These are phyloP conservation scores for Phoenix roebelenii DNA, from an alignment of 176 grass and related monocot species.

Conservation along the genomic window DNA sequence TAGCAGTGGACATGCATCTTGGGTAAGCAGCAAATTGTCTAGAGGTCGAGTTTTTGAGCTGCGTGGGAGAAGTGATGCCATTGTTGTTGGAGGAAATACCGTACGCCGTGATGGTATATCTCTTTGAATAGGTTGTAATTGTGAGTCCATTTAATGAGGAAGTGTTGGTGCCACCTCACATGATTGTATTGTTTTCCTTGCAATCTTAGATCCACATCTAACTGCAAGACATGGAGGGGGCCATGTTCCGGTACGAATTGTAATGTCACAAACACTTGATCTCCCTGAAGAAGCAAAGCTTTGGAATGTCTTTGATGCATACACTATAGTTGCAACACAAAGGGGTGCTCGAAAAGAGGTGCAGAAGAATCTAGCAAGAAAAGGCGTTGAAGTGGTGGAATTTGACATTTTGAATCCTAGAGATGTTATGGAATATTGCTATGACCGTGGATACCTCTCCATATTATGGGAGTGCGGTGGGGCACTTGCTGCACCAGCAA, in stretches of 20 bases:
- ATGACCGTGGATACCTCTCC: constrained; percentile 83
- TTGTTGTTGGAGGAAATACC: constrained; percentile 95
- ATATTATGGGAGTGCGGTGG: constrained; percentile 97
- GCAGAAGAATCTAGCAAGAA: constrained; percentile 79
- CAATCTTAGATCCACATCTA: constrained; percentile 65
- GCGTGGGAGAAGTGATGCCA: constrained; percentile 90
- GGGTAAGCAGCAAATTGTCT: constrained; percentile 89
- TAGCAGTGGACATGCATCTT: constrained; percentile 82
- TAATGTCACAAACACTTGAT: constrained; percentile 76
- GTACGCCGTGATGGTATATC: constrained; percentile 70
- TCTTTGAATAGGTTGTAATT: background rate
- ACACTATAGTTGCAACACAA: constrained; percentile 87
- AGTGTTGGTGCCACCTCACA: no score
- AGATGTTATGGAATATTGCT: constrained; percentile 89
- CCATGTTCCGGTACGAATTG: constrained; percentile 76
- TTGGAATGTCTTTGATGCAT: constrained; percentile 83
- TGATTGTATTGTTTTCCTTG: background rate
- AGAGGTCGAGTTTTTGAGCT: constrained; percentile 88
- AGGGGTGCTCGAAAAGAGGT: constrained; percentile 78
- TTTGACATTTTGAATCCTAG: constrained; percentile 93
- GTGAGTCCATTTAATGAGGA: no score
- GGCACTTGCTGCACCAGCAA: constrained; percentile 64
- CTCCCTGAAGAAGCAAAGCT: constrained; percentile 87
- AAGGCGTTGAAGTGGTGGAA: constrained; percentile 94
- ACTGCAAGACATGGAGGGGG: constrained; percentile 83